Percentiles rank a stretch among this genome's conserved stretches.
phyloP scores from a whole-genome alignment of 2,329 filamentous ascomycete species.

The Apiospora saccharicola region DNA sequence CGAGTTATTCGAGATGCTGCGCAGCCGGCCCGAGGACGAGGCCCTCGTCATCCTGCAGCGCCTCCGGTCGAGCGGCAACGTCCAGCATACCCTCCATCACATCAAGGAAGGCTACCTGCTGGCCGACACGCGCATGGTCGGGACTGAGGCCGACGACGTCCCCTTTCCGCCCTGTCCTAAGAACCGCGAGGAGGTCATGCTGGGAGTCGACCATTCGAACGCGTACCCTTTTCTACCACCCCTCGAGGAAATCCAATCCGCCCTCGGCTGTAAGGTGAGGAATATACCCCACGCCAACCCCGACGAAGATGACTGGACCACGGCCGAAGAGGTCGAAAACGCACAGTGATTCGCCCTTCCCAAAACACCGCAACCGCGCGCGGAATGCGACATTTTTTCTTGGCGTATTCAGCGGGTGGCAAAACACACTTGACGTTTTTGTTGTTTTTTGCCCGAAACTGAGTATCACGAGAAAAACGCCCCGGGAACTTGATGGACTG shows the following conservation, averaged over 20 bases:
- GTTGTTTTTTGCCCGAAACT: not conserved
- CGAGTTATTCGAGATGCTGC: conserved; percentile 26
- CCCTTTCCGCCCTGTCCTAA: not conserved
- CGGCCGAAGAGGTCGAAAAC: conserved; percentile 1
- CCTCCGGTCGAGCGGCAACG: conserved; percentile 15
- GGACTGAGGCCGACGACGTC: not conserved
- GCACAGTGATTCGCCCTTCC: conserved; percentile 17
- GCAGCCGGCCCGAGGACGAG: conserved; percentile 22
- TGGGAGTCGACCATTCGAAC: conserved; percentile 12
- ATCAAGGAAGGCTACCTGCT: conserved; percentile 25
- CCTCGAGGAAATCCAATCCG: not conserved
- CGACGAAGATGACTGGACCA: not conserved
- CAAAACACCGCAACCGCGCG: not conserved
- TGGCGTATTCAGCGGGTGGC: not conserved
- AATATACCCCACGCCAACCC: not conserved
- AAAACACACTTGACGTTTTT: not conserved
- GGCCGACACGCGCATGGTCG: not conserved
- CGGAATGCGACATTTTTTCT: not conserved
- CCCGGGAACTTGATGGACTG: not conserved
- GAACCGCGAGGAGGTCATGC: conserved; percentile 15
- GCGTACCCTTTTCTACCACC: conserved; percentile 17
- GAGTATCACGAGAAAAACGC: not conserved
- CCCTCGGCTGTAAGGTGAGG: conserved; percentile 17
- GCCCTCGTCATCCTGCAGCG: conserved; percentile 24
- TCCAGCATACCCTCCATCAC: conserved; percentile 11